Evolutionary conservation across 768 basidiomycete species (phyloP).

Genomic region (Tricholoma sp.): DNA sequence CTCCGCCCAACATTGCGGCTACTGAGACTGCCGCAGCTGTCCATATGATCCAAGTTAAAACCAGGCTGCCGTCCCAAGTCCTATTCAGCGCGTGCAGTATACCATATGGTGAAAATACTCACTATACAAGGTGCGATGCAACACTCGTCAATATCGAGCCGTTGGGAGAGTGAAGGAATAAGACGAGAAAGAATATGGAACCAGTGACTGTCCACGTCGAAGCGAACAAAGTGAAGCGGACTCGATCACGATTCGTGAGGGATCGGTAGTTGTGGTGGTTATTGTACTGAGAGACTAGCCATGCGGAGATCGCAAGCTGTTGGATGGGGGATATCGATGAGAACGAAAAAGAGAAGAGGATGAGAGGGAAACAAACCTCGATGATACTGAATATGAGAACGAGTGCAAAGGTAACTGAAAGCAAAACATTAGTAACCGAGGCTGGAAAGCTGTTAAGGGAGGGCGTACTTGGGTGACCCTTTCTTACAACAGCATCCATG

Average conservation of each 20-base stretch:
- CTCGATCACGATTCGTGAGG: constrained; percentile 50
- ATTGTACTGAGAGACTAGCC: constrained; percentile 62
- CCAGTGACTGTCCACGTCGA: constrained; percentile 67
- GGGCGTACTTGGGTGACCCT: constrained; percentile 50
- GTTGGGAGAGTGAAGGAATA: constrained; percentile 48
- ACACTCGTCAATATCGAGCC: constrained; percentile 55
- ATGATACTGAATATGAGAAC: constrained; percentile 60
- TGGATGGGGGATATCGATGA: not conserved
- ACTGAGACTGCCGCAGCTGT: constrained; percentile 66
- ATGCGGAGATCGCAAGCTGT: constrained; percentile 68
- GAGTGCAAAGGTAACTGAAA: constrained; percentile 45
- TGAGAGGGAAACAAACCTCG: constrained; percentile 36
- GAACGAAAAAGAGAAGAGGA: not conserved
- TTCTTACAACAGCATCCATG: no score
- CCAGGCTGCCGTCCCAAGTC: constrained; percentile 37
- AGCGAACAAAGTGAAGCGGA: constrained; percentile 64
- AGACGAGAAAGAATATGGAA: constrained; percentile 42
- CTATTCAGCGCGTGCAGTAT: not conserved
- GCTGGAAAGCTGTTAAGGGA: not conserved
- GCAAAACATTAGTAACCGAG: constrained; percentile 7
- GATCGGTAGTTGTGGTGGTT: constrained; percentile 45
- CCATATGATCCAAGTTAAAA: constrained; percentile 77
- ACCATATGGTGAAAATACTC: constrained; percentile 20
- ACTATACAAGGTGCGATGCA: constrained; percentile 61
- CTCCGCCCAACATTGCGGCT: constrained; percentile 61